Conservation (phyloP, 306 rosid species). For the Glycine tomentella region DNA sequence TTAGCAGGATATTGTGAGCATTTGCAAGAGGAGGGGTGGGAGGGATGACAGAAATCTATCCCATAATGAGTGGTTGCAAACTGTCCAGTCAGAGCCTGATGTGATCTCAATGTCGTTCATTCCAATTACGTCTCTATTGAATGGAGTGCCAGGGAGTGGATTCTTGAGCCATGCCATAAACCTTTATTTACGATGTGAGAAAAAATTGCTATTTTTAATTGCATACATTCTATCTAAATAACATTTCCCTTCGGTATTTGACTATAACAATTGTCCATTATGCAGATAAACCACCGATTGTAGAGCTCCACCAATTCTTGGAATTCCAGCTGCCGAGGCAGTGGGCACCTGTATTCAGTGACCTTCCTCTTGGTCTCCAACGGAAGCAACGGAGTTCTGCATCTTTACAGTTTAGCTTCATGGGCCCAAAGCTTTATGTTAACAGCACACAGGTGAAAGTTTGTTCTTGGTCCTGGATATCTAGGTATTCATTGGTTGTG, state of each 20-base stretch:
- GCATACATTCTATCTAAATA: slow-evolving; percentile 32
- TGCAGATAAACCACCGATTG: slow-evolving; percentile 93
- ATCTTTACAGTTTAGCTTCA: slow-evolving; percentile 92
- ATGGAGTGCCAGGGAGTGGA: slow-evolving; percentile 98
- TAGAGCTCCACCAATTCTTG: slow-evolving; percentile 97
- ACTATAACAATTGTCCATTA: slow-evolving; percentile 30
- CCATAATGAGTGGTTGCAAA: slow-evolving; percentile 88
- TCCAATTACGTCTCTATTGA: slow-evolving; percentile 89
- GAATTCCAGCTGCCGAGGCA: slow-evolving; percentile 98
- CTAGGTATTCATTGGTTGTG: slow-evolving; percentile 37
- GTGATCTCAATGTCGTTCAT: slow-evolving; percentile 95
- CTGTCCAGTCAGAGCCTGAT: slow-evolving; percentile 89
- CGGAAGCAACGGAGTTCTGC: slow-evolving; percentile 74
- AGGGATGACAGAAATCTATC: slow-evolving; percentile 60
- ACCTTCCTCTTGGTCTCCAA: slow-evolving; percentile 99
- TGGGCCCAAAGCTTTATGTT: slow-evolving; percentile 93
- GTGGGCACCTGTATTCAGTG: slow-evolving; percentile 99
- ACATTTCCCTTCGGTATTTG: slow-evolving; percentile 23
- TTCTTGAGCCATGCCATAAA: slow-evolving; percentile 98
- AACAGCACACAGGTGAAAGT: slow-evolving; percentile 74
- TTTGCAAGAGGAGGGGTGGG: slow-evolving; percentile 93
- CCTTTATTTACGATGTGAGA: slow-evolving; percentile 95
- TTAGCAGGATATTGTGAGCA: slow-evolving; percentile 77
- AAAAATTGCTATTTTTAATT: slow-evolving; percentile 41
- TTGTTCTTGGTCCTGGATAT: slow-evolving; percentile 31